phyloP scores from a whole-genome alignment of 78 protist species.

The Monosiga brevicollis region DNA sequence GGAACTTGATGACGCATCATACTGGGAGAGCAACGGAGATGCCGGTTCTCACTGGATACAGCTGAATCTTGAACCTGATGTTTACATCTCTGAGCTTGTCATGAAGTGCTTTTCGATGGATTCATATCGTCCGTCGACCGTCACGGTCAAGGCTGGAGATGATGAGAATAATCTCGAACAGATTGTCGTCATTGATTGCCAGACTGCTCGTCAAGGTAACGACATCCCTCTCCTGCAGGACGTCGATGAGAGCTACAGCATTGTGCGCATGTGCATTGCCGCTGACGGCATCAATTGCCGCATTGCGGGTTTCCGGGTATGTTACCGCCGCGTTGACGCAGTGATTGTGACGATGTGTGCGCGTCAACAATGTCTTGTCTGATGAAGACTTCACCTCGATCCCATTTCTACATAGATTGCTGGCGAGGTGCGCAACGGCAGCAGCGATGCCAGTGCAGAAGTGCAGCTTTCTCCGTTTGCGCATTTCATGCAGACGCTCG shows the following conservation, averaged over 20 bases:
- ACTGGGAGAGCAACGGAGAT: background rate
- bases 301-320: too few species aligned
- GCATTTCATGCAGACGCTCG: too few species aligned
- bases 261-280: background rate
- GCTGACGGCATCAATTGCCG: background rate
- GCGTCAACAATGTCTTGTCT: too few species aligned
- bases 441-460: too few species aligned
- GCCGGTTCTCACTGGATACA: background rate
- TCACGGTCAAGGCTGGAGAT: background rate
- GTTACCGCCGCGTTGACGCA: too few species aligned
- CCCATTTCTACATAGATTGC: too few species aligned
- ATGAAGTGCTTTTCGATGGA: background rate
- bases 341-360: too few species aligned
- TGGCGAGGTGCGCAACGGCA: too few species aligned
- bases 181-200: background rate
- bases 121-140: background rate
- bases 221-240: background rate
- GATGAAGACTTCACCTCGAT: too few species aligned
- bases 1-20: background rate
- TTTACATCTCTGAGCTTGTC: background rate
- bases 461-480: too few species aligned
- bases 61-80: background rate
- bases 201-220: background rate
- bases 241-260: background rate
- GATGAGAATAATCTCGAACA: background rate